Evolutionary conservation across 441 rosid genomes (phyloP), one percentile per base, ranked within the genome.

Genomic region (Cnidoscolus chayamansa): DNA sequence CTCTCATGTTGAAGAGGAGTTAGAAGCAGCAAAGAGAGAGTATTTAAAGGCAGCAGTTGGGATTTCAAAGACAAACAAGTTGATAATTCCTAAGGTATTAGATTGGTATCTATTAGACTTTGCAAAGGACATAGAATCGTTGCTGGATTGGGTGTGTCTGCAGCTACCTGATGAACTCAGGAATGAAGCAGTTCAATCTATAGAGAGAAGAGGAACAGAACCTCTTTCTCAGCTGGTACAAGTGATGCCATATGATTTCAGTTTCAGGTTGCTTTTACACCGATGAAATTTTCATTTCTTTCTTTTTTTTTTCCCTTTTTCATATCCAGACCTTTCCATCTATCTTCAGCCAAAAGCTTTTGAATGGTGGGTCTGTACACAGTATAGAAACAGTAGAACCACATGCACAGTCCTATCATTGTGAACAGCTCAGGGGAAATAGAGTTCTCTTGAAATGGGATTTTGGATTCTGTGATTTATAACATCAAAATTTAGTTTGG

Each of bases 51-150:
- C 97, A 68, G 82, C 91, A 13, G 77, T 90, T 20, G 89, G 91
- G 30, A 85, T 90, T 56, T 92, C 95, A 66, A 80, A 77, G 67
- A 73, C 81, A 31, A 85, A 84, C 62, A 87, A 86, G 82, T 75
- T 91, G 63, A 83, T 76, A 77, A 83, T 91, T 53, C 97, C 95
- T 4, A 92, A 88, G 86, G 81, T 90, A 70, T 67, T 92, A 65
- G 97, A 92, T 84, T 88, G 92, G 95, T 89, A 88, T 78, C 74
- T 86, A 57, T 89, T 87, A 15, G 98, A 91, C 81, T 89, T 91
- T 81, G 95, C 93, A 0, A 91, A 94, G 75, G 95, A 94, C 77
- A 79, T 83, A 73, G 93, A 85, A 45, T 89, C 97, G 1, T 77
- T 94, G 79, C 82, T 89, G 0, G 97, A 90, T 78, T 91, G 97